A percentile compares a stretch with the other conserved stretches of the same genome.
Conservation (phyloP, 164 flowering plant genomes). For the Vitis cinerea region DNA sequence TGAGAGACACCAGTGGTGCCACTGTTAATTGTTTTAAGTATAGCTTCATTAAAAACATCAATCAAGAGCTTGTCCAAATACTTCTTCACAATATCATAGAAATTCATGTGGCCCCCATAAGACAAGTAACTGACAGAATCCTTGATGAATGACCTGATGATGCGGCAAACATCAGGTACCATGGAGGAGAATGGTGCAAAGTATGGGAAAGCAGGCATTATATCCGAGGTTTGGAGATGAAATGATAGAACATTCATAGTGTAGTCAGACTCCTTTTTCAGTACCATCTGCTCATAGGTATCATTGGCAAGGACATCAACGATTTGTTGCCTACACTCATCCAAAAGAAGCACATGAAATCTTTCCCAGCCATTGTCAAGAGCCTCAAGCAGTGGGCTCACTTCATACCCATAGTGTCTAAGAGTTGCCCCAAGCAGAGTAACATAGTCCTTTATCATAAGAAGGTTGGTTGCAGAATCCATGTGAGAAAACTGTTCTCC, state of each 20-base stretch:
- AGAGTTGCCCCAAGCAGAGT: constrained; percentile 80
- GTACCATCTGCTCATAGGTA: constrained; percentile 70
- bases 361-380: constrained; percentile 66
- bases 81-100: constrained; percentile 62
- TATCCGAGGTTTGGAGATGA: constrained; percentile 71
- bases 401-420: constrained; percentile 78
- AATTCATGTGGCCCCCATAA: constrained; percentile 56
- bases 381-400: constrained; percentile 59
- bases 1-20: constrained; percentile 62
- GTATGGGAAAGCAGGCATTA: constrained; percentile 87
- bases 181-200: constrained; percentile 88
- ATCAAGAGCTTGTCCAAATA: constrained; percentile 82
- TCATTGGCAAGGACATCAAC: constrained; percentile 55
- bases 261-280: constrained; percentile 82
- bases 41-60: constrained; percentile 74
- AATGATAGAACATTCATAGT: constrained; percentile 61
- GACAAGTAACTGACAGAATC: constrained; percentile 82
- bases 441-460: constrained; percentile 81
- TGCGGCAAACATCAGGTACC: constrained; percentile 81
- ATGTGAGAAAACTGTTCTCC: constrained; percentile 69
- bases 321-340: constrained; percentile 72
- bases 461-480: constrained; percentile 79
- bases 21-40: constrained; percentile 52
- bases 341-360: constrained; percentile 83
- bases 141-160: constrained; percentile 76